A percentile compares a stretch with the other conserved stretches of the same genome.
phyloP scores from a whole-genome alignment of 805 yeast species.

The Nakazawaea populi region DNA sequence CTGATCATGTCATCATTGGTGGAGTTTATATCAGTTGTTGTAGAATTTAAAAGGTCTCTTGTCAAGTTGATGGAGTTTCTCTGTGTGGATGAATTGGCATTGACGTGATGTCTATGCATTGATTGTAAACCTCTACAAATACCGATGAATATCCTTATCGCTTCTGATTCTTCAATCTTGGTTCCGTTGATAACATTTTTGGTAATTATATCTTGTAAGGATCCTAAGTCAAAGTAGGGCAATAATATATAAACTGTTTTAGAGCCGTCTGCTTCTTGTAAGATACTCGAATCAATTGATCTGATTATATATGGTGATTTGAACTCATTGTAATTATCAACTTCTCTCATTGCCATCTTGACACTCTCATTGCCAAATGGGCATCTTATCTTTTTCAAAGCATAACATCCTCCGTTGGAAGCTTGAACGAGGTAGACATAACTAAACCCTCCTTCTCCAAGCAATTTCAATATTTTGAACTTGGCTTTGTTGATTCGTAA shows the following conservation, averaged over 20 bases:
- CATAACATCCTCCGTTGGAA: constrained; percentile 46
- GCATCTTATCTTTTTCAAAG: constrained; percentile 82
- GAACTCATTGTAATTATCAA: constrained; percentile 69
- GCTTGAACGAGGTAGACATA: constrained; percentile 74
- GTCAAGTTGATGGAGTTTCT: constrained; percentile 9
- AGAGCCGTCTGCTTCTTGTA: constrained; percentile 74
- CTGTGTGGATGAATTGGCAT: constrained; percentile 15
- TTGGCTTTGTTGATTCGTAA: constrained; percentile 55
- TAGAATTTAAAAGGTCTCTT: constrained; percentile 10
- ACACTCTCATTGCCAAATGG: constrained; percentile 80
- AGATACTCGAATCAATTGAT: constrained; percentile 63
- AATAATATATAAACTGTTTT: constrained; percentile 71
- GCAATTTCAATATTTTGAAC: constrained; percentile 59
- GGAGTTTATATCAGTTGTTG: constrained; percentile 1
- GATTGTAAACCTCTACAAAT: constrained; percentile 68
- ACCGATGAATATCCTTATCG: constrained; percentile 58
- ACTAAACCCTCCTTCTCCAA: constrained; percentile 89
- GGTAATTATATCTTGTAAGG: constrained; percentile 78
- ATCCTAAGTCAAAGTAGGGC: constrained; percentile 70
- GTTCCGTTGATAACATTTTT: constrained; percentile 50
- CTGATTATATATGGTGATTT: constrained; percentile 60
- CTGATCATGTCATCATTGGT: constrained; percentile 4
- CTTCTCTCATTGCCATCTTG: constrained; percentile 68
- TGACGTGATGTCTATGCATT: constrained; percentile 60
- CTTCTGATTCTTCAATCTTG: constrained; percentile 55